These are phyloP conservation scores for Microbotryum silenes-acaulis DNA, from an alignment of 1,284 basidiomycete species.

Conservation along the genomic window DNA sequence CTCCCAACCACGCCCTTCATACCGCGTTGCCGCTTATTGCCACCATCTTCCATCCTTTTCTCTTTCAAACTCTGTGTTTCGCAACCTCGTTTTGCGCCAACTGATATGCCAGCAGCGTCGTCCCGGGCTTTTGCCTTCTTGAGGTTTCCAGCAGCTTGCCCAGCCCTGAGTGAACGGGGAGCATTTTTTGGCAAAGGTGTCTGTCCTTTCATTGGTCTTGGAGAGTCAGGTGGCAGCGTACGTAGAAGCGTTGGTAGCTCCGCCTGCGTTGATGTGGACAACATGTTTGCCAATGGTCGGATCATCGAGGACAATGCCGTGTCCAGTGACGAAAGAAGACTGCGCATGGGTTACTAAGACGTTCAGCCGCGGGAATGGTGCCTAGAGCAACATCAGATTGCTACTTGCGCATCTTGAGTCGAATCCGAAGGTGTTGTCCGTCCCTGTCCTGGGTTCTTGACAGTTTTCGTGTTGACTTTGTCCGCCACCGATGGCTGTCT, in stretches of 20 bases:
- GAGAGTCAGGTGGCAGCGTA: slow-evolving; percentile 12
- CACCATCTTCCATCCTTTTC: slow-evolving; percentile 22
- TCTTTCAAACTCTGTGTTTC: slow-evolving; percentile 27
- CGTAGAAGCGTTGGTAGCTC: slow-evolving; percentile 24
- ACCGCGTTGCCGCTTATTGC: slow-evolving; percentile 26
- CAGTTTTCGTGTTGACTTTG: slow-evolving; percentile 16
- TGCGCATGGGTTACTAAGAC: background rate
- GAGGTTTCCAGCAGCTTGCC: slow-evolving; percentile 28
- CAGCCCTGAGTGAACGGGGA: slow-evolving; percentile 18
- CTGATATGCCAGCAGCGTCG: slow-evolving; percentile 14
- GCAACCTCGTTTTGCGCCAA: slow-evolving; percentile 11
- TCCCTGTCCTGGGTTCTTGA: background rate
- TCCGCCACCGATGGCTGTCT: slow-evolving; percentile 23
- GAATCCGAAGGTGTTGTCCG: background rate
- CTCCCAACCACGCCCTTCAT: slow-evolving; percentile 21
- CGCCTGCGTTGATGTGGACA: background rate
- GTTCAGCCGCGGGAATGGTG: too few species aligned
- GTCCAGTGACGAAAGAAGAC: slow-evolving; percentile 27
- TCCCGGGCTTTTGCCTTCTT: slow-evolving; percentile 23
- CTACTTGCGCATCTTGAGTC: slow-evolving; percentile 15
- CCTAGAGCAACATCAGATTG: slow-evolving; percentile 7
- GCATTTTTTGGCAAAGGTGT: slow-evolving; percentile 30
- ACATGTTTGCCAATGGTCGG: slow-evolving; percentile 13
- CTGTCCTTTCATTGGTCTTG: slow-evolving; percentile 28
- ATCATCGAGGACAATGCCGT: slow-evolving; percentile 21